Conservation (phyloP, 257 asterid species). For the Euphrasia confusa region DNA sequence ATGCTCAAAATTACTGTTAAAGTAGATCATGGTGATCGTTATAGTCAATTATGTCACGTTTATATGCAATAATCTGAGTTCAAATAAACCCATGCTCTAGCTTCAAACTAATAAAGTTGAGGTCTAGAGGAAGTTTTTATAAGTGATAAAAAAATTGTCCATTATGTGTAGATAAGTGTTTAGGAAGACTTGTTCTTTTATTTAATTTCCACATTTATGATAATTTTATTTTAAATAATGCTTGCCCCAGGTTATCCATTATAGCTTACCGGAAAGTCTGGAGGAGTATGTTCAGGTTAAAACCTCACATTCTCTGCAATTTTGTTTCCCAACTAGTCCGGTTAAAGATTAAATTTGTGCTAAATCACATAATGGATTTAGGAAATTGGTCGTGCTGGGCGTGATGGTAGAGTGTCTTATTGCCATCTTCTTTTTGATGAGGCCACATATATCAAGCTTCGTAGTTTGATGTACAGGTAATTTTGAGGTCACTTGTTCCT, state of each 20-base stretch:
- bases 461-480: conserved; percentile 87
- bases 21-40: background rate
- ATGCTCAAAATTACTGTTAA: conserved; percentile 14
- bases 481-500: conserved; percentile 20
- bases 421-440: conserved; percentile 91
- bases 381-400: conserved; percentile 99
- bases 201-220: conserved; percentile 11
- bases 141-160: background rate
- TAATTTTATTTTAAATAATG: conserved; percentile 17
- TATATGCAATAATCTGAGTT: background rate
- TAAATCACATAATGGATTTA: conserved; percentile 31
- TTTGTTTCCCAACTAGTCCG: conserved; percentile 22
- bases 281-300: conserved; percentile 96
- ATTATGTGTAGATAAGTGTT: conserved; percentile 8
- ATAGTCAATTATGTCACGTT: conserved; percentile 4
- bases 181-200: conserved; percentile 14
- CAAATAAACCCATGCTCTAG: conserved; percentile 4
- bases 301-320: conserved; percentile 14
- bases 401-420: conserved; percentile 85
- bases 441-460: conserved; percentile 68
- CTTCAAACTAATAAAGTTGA: too few species aligned
- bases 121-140: background rate
- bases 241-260: conserved; percentile 77
- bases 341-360: conserved; percentile 4
- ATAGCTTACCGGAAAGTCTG: conserved; percentile 92